A percentile compares a stretch with the other conserved stretches of the same genome.
Evolutionary conservation across 2,329 filamentous ascomycete genomes (phyloP).

Genomic region (Xylariaceae sp.): DNA sequence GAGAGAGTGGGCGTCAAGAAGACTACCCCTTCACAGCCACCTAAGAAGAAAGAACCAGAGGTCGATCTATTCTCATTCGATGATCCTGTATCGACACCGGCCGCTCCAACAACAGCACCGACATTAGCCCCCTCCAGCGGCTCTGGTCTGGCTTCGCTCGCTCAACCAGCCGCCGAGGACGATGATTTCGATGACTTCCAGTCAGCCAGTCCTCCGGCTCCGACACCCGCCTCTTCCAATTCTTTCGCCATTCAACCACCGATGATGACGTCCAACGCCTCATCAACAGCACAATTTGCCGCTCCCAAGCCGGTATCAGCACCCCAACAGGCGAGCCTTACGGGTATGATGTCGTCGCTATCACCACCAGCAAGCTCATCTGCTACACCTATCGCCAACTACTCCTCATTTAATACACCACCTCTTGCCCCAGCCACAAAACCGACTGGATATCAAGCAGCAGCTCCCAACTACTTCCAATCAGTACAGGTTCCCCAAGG

Average conservation of each 20-base stretch:
- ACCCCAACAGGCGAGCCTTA: conserved; percentile 74
- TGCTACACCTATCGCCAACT: conserved; percentile 56
- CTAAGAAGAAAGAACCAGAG: conserved; percentile 84
- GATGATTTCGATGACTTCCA: conserved; percentile 99
- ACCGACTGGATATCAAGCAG: conserved; percentile 65
- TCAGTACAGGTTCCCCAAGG: conserved; percentile 55
- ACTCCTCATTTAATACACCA: conserved; percentile 58
- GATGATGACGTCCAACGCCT: conserved; percentile 49
- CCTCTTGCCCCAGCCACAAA: conserved; percentile 42
- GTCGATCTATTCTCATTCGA: conserved; percentile 92
- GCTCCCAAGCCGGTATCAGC: conserved; percentile 82
- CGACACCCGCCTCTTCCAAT: conserved; percentile 41
- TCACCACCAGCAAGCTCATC: conserved; percentile 64
- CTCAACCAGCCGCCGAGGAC: conserved; percentile 56
- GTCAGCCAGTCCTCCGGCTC: conserved; percentile 65
- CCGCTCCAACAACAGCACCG: conserved; percentile 36
- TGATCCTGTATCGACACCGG: conserved; percentile 54
- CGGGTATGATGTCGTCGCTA: conserved; percentile 77
- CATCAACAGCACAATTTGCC: conserved; percentile 64
- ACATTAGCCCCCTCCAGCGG: conserved; percentile 44
- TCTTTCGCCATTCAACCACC: conserved; percentile 42
- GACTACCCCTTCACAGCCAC: conserved; percentile 46
- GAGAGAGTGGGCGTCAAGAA: conserved; percentile 48
- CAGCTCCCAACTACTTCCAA: conserved; percentile 91
- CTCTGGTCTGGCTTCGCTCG: conserved; percentile 45